Conservation (phyloP, 192 early-diverging fungal species). For the Coemansia sp. region DNA sequence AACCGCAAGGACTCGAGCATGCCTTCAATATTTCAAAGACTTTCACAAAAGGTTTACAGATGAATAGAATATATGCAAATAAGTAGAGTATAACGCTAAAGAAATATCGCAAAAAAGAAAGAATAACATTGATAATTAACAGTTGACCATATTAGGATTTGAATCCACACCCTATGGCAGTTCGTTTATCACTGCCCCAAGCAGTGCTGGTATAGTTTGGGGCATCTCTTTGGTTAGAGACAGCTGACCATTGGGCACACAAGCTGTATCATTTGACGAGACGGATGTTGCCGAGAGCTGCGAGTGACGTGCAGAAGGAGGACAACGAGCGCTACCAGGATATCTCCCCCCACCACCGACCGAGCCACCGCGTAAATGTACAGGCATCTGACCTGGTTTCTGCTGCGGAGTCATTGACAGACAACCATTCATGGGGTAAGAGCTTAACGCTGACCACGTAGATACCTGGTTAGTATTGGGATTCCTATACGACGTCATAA, state of each 20-base stretch:
- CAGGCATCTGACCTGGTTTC: neutral
- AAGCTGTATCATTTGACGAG: conserved; percentile 48
- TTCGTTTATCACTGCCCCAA: neutral
- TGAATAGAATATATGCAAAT: neutral
- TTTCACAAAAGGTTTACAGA: neutral
- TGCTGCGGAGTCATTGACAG: neutral
- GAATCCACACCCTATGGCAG: neutral
- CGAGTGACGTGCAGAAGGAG: conserved; percentile 19
- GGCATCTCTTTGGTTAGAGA: conserved; percentile 25
- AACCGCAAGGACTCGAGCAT: too few species aligned
- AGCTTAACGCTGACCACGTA: conserved; percentile 36
- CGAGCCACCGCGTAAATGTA: neutral
- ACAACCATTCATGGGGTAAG: neutral
- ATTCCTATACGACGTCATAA: conserved; percentile 42
- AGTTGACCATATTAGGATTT: neutral
- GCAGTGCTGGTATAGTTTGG: neutral
- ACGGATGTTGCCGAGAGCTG: conserved; percentile 42
- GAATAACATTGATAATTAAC: neutral
- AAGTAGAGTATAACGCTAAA: neutral
- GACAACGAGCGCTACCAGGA: neutral
- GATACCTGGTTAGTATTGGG: conserved; percentile 29
- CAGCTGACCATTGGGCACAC: conserved; percentile 30
- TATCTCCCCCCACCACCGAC: neutral
- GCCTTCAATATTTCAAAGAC: too few species aligned
- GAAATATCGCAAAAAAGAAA: neutral